These are phyloP conservation scores for Aspergillus novofumigatus DNA, from an alignment of 2,329 filamentous ascomycete genomes.

Conservation along the genomic window DNA sequence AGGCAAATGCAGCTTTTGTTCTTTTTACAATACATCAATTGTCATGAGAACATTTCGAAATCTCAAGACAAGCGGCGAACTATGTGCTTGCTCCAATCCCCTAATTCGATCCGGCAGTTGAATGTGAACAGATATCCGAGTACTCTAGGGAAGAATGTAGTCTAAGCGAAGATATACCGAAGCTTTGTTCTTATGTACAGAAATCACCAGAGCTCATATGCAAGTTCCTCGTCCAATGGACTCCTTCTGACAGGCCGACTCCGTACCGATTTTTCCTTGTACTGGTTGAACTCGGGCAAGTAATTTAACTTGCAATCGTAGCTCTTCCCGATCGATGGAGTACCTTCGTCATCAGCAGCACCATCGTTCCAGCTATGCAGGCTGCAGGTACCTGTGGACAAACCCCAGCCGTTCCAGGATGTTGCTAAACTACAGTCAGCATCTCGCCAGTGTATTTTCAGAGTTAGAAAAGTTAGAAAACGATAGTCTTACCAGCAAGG, in stretches of 20 bases:
- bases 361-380: conserved; percentile 74
- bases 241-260: conserved; percentile 4
- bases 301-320: conserved; percentile 58
- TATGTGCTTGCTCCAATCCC: neutral
- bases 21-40: neutral
- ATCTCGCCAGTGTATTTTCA: neutral
- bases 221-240: conserved; percentile 4
- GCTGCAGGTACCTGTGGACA: conserved; percentile 69
- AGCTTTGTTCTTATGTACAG: neutral
- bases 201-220: conserved; percentile 7
- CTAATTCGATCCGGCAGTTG: neutral
- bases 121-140: neutral
- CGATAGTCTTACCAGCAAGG: conserved; percentile 56
- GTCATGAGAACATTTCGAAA: neutral
- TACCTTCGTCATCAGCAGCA: conserved; percentile 59
- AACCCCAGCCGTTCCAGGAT: conserved; percentile 74
- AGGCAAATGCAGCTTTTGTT: neutral
- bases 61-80: neutral
- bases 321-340: conserved; percentile 54
- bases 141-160: neutral
- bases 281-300: conserved; percentile 42
- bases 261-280: conserved; percentile 10
- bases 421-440: conserved; percentile 54
- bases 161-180: neutral
- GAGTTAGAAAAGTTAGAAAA: neutral